phyloP scores from a whole-genome alignment of 169 alveolate species.

The Cryptosporidium bovis region DNA sequence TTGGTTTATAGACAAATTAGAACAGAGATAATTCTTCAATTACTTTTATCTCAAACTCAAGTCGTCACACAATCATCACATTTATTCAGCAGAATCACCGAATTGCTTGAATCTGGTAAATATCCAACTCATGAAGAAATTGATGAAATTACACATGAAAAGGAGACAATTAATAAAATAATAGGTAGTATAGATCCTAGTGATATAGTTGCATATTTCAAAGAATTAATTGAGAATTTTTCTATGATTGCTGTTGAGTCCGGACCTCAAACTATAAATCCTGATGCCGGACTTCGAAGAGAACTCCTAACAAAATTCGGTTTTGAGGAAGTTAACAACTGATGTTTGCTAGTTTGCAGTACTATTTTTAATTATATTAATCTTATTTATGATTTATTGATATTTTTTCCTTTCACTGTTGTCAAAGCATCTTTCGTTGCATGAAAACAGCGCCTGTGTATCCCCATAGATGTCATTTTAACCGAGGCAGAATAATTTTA shows the following conservation, averaged over 20 bases:
- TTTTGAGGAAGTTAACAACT: neutral
- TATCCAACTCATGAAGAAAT: too few species aligned
- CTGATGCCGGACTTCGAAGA: neutral
- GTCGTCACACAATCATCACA: conserved; percentile 45
- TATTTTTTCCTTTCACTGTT: too few species aligned
- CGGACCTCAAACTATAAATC: neutral
- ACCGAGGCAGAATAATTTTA: too few species aligned
- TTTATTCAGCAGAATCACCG: conserved; percentile 49
- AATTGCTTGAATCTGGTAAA: conserved; percentile 6
- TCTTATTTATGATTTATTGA: too few species aligned
- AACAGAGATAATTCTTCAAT: conserved; percentile 40
- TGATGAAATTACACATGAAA: conserved; percentile 24
- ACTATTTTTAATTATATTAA: too few species aligned
- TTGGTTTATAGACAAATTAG: conserved; percentile 39
- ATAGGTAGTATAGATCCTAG: neutral
- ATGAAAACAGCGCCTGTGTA: too few species aligned
- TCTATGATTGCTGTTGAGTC: conserved; percentile 55
- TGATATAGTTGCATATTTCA: conserved; percentile 1
- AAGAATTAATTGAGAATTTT: neutral
- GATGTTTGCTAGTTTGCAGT: too few species aligned
- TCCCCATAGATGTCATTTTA: too few species aligned
- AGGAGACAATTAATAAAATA: neutral
- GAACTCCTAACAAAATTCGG: conserved; percentile 13
- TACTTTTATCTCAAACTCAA: conserved; percentile 60
- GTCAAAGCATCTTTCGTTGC: too few species aligned